Evolutionary conservation across 805 yeast genomes (phyloP), one percentile per base, ranked within the genome.

Genomic region (Grigorovia humatica): DNA sequence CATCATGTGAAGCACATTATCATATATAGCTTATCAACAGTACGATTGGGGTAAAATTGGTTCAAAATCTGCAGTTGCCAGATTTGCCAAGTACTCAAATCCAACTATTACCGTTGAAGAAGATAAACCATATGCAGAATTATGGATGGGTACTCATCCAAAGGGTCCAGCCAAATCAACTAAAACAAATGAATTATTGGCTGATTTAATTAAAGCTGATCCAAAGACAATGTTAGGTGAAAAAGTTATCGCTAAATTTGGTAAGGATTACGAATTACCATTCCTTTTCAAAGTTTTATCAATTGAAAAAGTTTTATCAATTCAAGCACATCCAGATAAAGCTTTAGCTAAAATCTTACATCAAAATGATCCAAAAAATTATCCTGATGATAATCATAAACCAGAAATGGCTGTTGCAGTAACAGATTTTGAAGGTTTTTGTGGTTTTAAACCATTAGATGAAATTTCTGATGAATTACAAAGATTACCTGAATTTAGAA

Each of bases 381-480:
- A 93, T 68, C 98, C 98, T 3, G 99, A 93, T 72, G 95, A 84
- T 68, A 93, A 93, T 74, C 99, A 93, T 72, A 93, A 93, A 74
- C 99, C 99, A n/a, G 99, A 93, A 70, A 93, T 93, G 99, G 98
- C 99, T 48, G 81, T 93, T 64, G 99, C 99, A 9, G 82, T 93
- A 50, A 90, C 98, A 20, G 87, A 81, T 54, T 93, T 93, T 62
- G 98, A 93, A 74, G 98, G 97, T 0, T 91, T 93, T 72, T 93
- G 99, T 71, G 99, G 99, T 0, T 93, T 93, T 75, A 84, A 93
- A 66, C 99, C 99, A 19, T 78, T 90, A 62, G 76, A 74, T 40
- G 85, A 89, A 70, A 78, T 93, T 59, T 83, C 83, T 47, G 73
- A 73, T 46, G 81, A 87, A 55, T 76, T 93, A 61, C 64, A 75